These are phyloP conservation scores for Jaltomata sinuosa DNA, from an alignment of 257 asterid species.

Conservation along the genomic window DNA sequence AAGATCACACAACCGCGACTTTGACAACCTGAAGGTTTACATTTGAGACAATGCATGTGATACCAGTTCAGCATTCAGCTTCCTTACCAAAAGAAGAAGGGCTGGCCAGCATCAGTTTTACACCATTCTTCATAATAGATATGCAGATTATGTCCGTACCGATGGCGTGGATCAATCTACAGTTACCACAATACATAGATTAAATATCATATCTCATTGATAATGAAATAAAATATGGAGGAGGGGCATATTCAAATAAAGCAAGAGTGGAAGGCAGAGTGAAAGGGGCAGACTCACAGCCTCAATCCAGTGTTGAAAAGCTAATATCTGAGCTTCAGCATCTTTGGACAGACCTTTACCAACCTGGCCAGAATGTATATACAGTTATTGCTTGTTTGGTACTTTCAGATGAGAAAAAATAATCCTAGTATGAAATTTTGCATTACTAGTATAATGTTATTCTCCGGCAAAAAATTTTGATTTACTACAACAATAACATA, in stretches of 20 bases:
- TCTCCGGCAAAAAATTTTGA: not conserved
- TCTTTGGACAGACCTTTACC: slow-evolving; percentile 83
- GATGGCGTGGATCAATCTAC: slow-evolving; percentile 94
- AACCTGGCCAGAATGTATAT: slow-evolving; percentile 43
- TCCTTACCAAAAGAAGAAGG: slow-evolving; percentile 91
- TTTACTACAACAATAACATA: not conserved
- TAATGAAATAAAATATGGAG: not conserved
- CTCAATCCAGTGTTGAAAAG: slow-evolving; percentile 98
- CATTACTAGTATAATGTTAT: not conserved
- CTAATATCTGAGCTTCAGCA: slow-evolving; percentile 73
- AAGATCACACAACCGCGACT: not conserved
- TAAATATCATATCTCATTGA: not conserved
- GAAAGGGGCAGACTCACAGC: slow-evolving; percentile 47
- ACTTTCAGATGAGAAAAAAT: not conserved
- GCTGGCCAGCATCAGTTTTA: slow-evolving; percentile 70
- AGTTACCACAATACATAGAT: not conserved
- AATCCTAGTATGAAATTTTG: not conserved
- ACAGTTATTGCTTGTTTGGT: not conserved
- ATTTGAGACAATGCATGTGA: not conserved
- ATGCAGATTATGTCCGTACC: slow-evolving; percentile 90
- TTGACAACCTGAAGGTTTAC: not conserved
- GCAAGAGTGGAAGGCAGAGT: not conserved
- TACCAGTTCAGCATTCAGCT: not conserved
- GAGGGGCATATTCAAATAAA: not conserved
- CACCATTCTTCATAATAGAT: slow-evolving; percentile 84